Evolutionary conservation across 2,329 filamentous ascomycete genomes (phyloP).

Genomic region (Chaetomiaceae sp.): DNA sequence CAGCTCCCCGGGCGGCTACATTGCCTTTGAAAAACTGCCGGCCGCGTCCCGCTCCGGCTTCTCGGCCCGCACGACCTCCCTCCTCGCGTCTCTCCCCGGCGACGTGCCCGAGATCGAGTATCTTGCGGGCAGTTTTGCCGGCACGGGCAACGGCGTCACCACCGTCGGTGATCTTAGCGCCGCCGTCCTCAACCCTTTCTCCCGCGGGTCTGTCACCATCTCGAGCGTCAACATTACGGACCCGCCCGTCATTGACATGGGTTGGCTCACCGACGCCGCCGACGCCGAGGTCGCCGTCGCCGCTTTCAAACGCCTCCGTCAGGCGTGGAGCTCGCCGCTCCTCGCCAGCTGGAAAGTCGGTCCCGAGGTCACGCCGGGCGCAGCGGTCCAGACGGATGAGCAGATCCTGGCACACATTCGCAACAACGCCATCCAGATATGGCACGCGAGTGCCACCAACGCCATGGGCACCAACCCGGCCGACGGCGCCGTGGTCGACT

Average conservation of each 20-base stretch:
- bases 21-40: neutral
- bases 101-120: too few relatives aligned
- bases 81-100: too few relatives aligned
- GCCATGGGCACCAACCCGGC: neutral
- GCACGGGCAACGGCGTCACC: too few relatives aligned
- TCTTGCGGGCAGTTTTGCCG: too few relatives aligned
- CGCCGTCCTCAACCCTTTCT: too few relatives aligned
- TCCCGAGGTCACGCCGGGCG: neutral
- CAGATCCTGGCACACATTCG: neutral
- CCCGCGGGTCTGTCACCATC: too few relatives aligned
- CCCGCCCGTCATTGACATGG: slow-evolving; percentile 27
- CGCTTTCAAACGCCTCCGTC: neutral
- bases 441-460: neutral
- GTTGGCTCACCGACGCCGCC: slow-evolving; percentile 22
- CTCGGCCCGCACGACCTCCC: neutral
- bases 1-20: neutral
- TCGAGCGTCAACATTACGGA: slow-evolving; percentile 21
- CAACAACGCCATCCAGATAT: neutral
- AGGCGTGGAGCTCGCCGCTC: neutral
- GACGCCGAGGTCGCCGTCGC: slow-evolving; percentile 7
- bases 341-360: neutral
- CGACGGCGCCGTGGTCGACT: neutral
- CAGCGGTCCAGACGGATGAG: neutral
- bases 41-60: neutral
- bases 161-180: too few relatives aligned